Evolutionary conservation across 306 rosid species (phyloP).

Genomic region (Trichosanthes cucumerina): DNA sequence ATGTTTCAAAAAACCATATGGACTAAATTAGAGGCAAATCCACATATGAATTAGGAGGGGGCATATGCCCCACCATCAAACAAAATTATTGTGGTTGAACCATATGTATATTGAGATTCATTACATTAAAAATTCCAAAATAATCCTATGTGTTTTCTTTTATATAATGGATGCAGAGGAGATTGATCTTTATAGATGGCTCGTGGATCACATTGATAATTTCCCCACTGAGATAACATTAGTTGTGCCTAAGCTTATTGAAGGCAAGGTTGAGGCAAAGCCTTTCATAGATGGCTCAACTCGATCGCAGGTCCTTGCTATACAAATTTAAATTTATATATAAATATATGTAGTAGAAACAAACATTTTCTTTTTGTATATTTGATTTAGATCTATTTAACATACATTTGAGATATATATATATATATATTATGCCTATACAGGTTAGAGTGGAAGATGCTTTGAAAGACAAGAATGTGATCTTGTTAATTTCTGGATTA

Average conservation of each 20-base stretch:
- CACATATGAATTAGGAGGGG: too few species aligned
- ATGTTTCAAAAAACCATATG: too few species aligned
- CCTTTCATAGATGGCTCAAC: slow-evolving; percentile 45
- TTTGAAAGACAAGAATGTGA: slow-evolving; percentile 26
- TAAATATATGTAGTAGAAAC: neutral
- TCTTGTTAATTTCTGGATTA: slow-evolving; percentile 35
- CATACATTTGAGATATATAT: neutral
- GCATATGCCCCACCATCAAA: too few species aligned
- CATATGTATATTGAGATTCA: too few species aligned
- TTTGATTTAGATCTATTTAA: slow-evolving; percentile 8
- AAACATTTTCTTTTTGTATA: neutral
- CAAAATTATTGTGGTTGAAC: too few species aligned
- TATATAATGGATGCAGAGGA: neutral
- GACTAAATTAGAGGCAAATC: too few species aligned
- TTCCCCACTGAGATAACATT: neutral
- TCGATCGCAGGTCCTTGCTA: slow-evolving; percentile 13
- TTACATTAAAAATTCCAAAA: too few species aligned
- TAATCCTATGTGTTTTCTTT: neutral
- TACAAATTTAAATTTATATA: neutral
- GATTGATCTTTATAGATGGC: neutral
- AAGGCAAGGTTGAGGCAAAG: neutral
- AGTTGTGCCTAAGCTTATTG: neutral
- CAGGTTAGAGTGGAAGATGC: slow-evolving; percentile 6
- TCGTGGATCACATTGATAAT: neutral
- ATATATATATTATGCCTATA: neutral